Base-by-base conservation (phyloP, 257 asterid genomes). In the Leonotis leonurus region DNA sequence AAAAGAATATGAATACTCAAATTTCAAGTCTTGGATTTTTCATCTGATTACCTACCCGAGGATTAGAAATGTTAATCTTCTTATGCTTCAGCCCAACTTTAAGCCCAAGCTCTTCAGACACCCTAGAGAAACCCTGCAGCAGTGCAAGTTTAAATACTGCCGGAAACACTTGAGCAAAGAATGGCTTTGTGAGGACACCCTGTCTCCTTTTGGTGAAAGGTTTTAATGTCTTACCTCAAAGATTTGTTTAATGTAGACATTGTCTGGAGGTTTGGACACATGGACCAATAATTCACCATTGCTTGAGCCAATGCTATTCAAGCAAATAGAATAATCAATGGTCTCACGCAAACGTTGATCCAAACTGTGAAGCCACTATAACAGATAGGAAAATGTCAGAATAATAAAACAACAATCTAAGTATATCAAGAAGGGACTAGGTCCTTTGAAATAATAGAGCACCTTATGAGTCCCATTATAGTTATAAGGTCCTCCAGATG, bases 401-500 rank as follows among this genome's bases (percentile, higher is more conserved):
- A 49, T 56, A 67, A 41, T 44, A 48, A 4, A 50, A 53, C 22
- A 39, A 36, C 22, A 18, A 44, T 65, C 30, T 18, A 14, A 33
- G 45, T 32, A 25, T 17, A 46, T 55, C 9, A 20, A 41, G 20
- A 53, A 35, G 48, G 36, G 44, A 54, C 57, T n/a, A n/a, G n/a
- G n/a, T n/a, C 44, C 37, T 44, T 18, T 12, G 29, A 41, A 43
- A 45, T 25, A 59, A 74, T 21, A 65, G n/a, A 43, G 67, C 68
- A 88, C 98, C 96, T 88, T 86, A 11, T 84, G 78, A 36, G 98
- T 88, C 64, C 96, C 98, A 60, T 84, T 72, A 80, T 88, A 88
- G 80, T 91, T 88, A 71, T 86, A 91, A 60, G 98, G 98, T 52
- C 98, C 96, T 62, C 95, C 98, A 69, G 98, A 91, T 37, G 98